A percentile compares a stretch with the other conserved stretches of the same genome.
Conservation (phyloP, 163 green algal species). For the Volvox carteri region DNA sequence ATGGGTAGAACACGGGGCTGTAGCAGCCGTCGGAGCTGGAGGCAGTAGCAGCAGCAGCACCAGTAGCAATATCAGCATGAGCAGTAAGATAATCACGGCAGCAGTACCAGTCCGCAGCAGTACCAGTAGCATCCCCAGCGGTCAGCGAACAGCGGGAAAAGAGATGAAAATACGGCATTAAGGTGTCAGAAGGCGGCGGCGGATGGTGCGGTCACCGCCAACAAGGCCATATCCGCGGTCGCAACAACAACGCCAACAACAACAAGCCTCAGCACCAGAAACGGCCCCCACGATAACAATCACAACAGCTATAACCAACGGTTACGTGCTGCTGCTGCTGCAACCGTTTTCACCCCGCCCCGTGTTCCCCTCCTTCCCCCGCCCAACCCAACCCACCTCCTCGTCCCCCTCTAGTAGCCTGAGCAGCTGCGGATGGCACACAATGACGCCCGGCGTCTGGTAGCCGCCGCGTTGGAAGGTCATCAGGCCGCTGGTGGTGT, state of each 20-base stretch:
- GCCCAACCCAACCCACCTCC: too few species aligned
- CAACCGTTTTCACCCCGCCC: too few species aligned
- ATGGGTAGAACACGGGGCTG: constrained; percentile 69
- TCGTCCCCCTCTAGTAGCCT: constrained; percentile 34
- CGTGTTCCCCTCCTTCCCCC: too few species aligned
- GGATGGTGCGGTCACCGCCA: too few species aligned
- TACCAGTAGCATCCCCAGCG: not conserved
- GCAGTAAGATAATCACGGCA: not conserved
- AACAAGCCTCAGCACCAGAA: too few species aligned
- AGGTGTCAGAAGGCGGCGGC: too few species aligned
- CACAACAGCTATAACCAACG: too few species aligned
- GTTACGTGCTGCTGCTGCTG: too few species aligned
- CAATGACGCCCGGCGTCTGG: constrained; percentile 30
- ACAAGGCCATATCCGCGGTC: too few species aligned
- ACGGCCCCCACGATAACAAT: too few species aligned
- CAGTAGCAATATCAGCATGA: not conserved
- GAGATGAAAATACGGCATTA: not conserved
- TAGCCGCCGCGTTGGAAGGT: not conserved
- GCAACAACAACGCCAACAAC: too few species aligned
- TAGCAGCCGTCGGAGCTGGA: constrained; percentile 31
- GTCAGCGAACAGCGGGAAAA: not conserved
- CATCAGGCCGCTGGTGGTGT: not conserved
- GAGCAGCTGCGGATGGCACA: constrained; percentile 29
- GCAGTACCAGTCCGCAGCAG: not conserved
- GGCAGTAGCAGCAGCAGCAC: not conserved